Base-by-base conservation (phyloP, 2,329 filamentous ascomycete species). In the Cladophialophora bantiana region DNA sequence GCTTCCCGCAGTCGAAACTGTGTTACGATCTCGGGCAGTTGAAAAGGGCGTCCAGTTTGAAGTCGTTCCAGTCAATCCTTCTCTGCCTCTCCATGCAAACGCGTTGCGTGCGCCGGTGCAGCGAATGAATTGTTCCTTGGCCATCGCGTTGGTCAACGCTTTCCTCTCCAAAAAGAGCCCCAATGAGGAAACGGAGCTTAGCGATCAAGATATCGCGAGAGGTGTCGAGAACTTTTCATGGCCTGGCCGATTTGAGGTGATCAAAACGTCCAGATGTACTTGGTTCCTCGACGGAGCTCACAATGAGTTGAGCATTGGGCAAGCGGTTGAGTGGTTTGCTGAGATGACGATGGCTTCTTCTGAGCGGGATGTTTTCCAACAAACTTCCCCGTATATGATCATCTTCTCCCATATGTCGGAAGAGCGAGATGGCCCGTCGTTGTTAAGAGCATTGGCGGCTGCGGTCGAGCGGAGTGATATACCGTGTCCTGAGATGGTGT, bases 11-110 rank as follows among this genome's bases (percentile, higher is more conserved):
- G 87, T 87, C 1, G 78, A 87, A 63, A 75, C 81, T 4, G 87
- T 90, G 0, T 75, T 90, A n/a, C 75, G 76, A 18, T 76, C 87
- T 56, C 82, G 85, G 58, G 87, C 86, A 10, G 76, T 75, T 7
- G 86, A 86, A 52, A 83, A 80, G 63, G 77, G 77, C 2, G 81
- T 80, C 1, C 73, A 80, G 50, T 75, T 89, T 13, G 75, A 83
- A 45, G 60, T 45, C 1, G 65, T 59, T 34, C 35, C 20, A 9
- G 50, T 57, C 38, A 32, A 50, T 40, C 52, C 32, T 9, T 61
- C 59, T 26, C 58, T 62, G 13, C 53, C 59, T 53, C 18, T 15
- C 20, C 15, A 53, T 54, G 18, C 45, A 20, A 50, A 50, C 20
- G 45, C n/a, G 7, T 26, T 50, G 10, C 45, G 18, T n/a, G 55